Conservation (phyloP, 2,329 filamentous ascomycete genomes). For the Didymella pomorum region DNA sequence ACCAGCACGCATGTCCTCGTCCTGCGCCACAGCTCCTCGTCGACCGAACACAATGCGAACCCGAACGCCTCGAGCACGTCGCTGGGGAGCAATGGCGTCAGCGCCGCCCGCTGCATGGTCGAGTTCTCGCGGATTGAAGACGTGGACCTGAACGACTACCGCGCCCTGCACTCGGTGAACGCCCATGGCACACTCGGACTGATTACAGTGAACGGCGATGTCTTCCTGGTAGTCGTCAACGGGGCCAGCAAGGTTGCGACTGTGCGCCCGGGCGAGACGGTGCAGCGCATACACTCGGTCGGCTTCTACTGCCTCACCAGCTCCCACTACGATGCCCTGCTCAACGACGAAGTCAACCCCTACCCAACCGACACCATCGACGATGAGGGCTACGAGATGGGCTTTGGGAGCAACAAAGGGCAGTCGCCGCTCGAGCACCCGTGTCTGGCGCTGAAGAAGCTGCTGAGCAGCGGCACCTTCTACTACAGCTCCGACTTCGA, state of each 20-base stretch:
- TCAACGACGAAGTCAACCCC: conserved; percentile 65
- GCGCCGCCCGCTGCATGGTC: conserved; percentile 76
- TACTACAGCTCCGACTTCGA: conserved; percentile 99
- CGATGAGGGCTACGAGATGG: conserved; percentile 62
- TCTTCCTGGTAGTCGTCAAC: conserved; percentile 91
- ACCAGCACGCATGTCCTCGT: conserved; percentile 82
- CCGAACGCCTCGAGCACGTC: conserved; percentile 66
- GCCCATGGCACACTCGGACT: conserved; percentile 88
- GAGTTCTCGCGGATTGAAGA: conserved; percentile 75
- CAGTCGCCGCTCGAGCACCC: conserved; percentile 84
- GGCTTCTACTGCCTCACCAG: conserved; percentile 93
- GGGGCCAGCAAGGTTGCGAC: conserved; percentile 79
- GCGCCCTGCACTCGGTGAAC: conserved; percentile 74
- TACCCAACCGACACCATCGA: conserved; percentile 63
- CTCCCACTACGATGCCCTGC: conserved; percentile 81
- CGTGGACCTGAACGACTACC: conserved; percentile 77
- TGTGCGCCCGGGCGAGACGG: conserved; percentile 84
- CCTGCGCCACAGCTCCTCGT: conserved; percentile 77
- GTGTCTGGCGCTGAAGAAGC: conserved; percentile 87
- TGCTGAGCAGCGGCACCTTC: conserved; percentile 91
- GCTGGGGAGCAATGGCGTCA: conserved; percentile 48
- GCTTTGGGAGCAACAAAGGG: conserved; percentile 64
- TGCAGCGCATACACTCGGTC: conserved; percentile 85
- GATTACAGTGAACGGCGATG: conserved; percentile 81
- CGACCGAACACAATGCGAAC: conserved; percentile 58